phyloP scores from a whole-genome alignment of 1,139 yeast species.

The Candida sp. region DNA sequence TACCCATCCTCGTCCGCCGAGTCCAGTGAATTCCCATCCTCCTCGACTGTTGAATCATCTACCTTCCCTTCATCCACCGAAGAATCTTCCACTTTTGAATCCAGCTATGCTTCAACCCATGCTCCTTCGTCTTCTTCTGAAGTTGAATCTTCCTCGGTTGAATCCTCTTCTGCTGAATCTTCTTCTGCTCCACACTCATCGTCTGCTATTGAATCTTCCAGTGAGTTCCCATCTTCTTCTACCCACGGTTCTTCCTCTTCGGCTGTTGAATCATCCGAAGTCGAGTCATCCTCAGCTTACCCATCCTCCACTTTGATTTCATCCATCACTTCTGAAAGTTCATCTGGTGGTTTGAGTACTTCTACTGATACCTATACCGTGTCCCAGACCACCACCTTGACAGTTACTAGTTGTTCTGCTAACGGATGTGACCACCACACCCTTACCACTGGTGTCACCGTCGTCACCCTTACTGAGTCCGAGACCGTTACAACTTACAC shows the following conservation, averaged over 20 bases:
- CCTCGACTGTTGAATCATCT: too few species aligned
- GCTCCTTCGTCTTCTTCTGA: neutral
- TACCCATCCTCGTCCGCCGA: neutral
- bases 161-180: too few species aligned
- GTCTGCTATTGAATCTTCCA: neutral
- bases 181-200: neutral
- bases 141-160: neutral
- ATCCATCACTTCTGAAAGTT: neutral
- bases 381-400: constrained; percentile 4
- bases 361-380: constrained; percentile 2
- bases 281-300: neutral
- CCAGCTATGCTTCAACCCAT: neutral
- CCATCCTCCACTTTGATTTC: neutral
- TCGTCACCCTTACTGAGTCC: constrained; percentile 5
- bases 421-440: constrained; percentile 3
- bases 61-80: too few species aligned
- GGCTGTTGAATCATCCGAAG: neutral
- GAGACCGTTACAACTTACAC: constrained; percentile 8
- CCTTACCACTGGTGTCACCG: constrained; percentile 9
- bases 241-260: neutral
- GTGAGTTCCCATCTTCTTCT: neutral
- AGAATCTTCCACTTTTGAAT: neutral
- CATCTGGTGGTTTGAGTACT: neutral
- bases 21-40: neutral
- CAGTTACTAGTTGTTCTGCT: constrained; percentile 5